These are phyloP conservation scores for Fagopyrum tataricum DNA, from an alignment of 148 eudicot species.

Conservation along the genomic window DNA sequence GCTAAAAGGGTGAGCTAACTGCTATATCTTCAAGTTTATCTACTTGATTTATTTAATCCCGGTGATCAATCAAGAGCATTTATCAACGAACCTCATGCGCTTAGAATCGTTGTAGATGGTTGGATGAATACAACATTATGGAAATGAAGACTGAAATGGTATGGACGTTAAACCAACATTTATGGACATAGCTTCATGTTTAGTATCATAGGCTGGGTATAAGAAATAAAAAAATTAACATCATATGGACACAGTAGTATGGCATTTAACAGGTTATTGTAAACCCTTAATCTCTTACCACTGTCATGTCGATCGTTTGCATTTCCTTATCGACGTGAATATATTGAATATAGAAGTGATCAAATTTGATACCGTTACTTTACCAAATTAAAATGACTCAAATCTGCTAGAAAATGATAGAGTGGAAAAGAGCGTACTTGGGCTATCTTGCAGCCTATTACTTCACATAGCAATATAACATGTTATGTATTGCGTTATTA, in stretches of 20 bases:
- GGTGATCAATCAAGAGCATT: conserved; percentile 6
- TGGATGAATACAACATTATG: neutral
- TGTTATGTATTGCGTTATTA: neutral
- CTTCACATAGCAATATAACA: neutral
- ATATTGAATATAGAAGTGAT: too few species aligned
- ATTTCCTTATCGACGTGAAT: too few species aligned
- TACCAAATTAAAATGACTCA: neutral
- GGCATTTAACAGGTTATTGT: neutral
- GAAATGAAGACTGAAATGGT: neutral
- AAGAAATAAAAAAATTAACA: neutral
- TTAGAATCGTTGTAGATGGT: neutral
- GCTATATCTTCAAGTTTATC: neutral
- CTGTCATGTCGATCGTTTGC: too few species aligned
- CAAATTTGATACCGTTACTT: neutral
- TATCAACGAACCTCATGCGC: neutral
- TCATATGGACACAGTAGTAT: neutral
- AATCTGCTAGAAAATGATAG: neutral
- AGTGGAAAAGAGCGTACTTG: neutral
- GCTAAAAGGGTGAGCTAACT: conserved; percentile 43
- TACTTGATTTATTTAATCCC: neutral
- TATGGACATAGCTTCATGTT: neutral
- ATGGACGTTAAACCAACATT: neutral
- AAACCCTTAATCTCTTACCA: too few species aligned
- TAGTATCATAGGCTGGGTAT: neutral
- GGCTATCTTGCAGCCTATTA: neutral